A percentile compares a stretch with the other conserved stretches of the same genome.
These are phyloP conservation scores for Tilletia horrida DNA, from an alignment of 1,284 basidiomycete species.

Conservation along the genomic window DNA sequence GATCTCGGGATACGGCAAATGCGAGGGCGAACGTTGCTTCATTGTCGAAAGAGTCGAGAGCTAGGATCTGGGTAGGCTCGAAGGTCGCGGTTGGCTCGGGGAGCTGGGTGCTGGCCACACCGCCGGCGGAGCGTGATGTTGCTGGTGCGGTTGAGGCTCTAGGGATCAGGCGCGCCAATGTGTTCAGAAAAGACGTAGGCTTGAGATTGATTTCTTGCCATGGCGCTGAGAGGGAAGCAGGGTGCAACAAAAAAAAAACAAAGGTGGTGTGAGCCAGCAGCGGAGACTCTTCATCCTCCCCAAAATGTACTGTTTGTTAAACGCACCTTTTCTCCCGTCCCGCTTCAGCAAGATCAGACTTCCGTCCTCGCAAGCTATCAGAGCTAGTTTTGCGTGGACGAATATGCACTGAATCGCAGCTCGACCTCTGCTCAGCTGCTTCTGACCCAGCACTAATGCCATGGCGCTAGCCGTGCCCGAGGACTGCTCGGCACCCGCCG, in stretches of 20 bases:
- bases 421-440: background rate
- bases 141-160: conserved; percentile 26
- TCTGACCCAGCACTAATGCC: conserved; percentile 30
- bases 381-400: conserved; percentile 24
- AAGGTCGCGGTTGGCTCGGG: conserved; percentile 1
- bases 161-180: conserved; percentile 43
- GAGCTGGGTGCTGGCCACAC: background rate
- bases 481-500: background rate
- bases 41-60: conserved; percentile 26
- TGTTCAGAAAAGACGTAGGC: conserved; percentile 43
- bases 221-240: background rate
- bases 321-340: conserved; percentile 18
- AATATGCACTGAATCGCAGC: background rate
- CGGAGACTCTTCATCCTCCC: conserved; percentile 19
- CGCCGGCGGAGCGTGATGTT: background rate
- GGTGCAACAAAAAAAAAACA: background rate
- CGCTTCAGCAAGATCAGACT: conserved; percentile 42
- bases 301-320: background rate
- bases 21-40: conserved; percentile 39
- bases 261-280: background rate
- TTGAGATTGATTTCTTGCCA: conserved; percentile 41
- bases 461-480: conserved; percentile 18
- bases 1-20: conserved; percentile 44
- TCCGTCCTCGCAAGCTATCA: conserved; percentile 46
- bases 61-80: conserved; percentile 11